phyloP scores from a whole-genome alignment of 352 stramenopile species.

The Phytophthora ohioensis region DNA sequence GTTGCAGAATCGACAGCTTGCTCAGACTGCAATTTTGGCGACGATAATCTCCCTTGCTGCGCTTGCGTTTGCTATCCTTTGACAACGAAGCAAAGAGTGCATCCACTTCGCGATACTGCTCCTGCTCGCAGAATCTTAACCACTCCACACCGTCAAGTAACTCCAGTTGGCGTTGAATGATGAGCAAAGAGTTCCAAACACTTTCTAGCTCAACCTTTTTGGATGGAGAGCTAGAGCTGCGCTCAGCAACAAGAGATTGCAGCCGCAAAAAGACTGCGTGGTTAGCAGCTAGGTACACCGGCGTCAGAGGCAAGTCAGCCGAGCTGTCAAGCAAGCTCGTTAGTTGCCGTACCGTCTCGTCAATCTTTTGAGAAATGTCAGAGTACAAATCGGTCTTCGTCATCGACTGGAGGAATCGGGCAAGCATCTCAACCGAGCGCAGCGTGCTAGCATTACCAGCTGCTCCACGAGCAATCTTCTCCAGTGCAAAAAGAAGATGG shows the following conservation, averaged over 20 bases:
- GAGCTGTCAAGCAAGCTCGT: slow-evolving; percentile 30
- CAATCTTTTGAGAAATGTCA: slow-evolving; percentile 37
- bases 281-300: slow-evolving; percentile 64
- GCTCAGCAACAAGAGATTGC: slow-evolving; percentile 33
- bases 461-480: slow-evolving; percentile 54
- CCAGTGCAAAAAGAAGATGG: slow-evolving; percentile 65
- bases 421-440: slow-evolving; percentile 48
- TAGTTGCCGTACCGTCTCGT: slow-evolving; percentile 20
- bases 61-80: slow-evolving; percentile 30
- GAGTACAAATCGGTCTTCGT: slow-evolving; percentile 57
- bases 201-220: slow-evolving; percentile 39
- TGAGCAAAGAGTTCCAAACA: slow-evolving; percentile 51
- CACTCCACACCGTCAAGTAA: slow-evolving; percentile 70
- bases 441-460: slow-evolving; percentile 12
- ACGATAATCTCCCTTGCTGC: slow-evolving; percentile 17
- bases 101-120: slow-evolving; percentile 71
- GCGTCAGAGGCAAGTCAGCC: slow-evolving; percentile 35
- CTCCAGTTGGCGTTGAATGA: slow-evolving; percentile 55
- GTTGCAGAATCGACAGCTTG: slow-evolving; percentile 73
- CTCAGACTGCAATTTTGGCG: slow-evolving; percentile 45
- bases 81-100: slow-evolving; percentile 32
- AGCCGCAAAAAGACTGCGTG: slow-evolving; percentile 53
- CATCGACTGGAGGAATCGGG: slow-evolving; percentile 64
- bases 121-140: slow-evolving; percentile 76
- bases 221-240: slow-evolving; percentile 4